Evolutionary conservation across 2,329 filamentous ascomycete species (phyloP).

Genomic region (Raffaelea albimanens): DNA sequence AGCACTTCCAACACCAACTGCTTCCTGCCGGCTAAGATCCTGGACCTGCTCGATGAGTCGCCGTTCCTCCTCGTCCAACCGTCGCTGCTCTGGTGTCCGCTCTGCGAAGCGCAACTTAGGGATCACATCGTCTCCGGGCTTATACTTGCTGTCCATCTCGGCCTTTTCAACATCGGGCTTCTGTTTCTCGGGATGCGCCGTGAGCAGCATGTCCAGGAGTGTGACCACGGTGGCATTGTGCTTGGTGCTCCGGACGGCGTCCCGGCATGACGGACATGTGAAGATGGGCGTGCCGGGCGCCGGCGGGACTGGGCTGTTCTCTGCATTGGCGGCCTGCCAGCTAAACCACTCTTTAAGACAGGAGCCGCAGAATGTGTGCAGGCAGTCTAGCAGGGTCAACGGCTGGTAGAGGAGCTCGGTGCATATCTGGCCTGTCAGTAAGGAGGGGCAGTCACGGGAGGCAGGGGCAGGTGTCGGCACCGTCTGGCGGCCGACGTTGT

Average conservation of each 20-base stretch:
- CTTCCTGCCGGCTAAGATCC: slow-evolving; percentile 63
- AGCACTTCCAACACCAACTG: slow-evolving; percentile 32
- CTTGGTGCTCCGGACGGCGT: slow-evolving; percentile 72
- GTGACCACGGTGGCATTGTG: slow-evolving; percentile 88
- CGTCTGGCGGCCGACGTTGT: too few relatives aligned
- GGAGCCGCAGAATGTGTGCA: slow-evolving; percentile 92
- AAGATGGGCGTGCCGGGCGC: slow-evolving; percentile 45
- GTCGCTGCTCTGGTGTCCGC: slow-evolving; percentile 41
- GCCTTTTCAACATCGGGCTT: slow-evolving; percentile 64
- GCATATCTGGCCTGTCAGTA: slow-evolving; percentile 61
- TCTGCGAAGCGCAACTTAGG: slow-evolving; percentile 46
- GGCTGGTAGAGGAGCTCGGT: slow-evolving; percentile 90
- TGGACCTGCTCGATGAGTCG: slow-evolving; percentile 63
- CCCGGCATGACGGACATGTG: slow-evolving; percentile 89
- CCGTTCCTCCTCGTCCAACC: slow-evolving; percentile 56
- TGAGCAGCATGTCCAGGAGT: slow-evolving; percentile 78
- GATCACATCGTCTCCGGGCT: slow-evolving; percentile 70
- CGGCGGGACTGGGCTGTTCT: slow-evolving; percentile 39
- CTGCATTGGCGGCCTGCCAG: slow-evolving; percentile 59
- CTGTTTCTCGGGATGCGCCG: slow-evolving; percentile 66
- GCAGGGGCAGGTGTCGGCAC: too few relatives aligned
- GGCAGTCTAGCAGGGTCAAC: slow-evolving; percentile 81
- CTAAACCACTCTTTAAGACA: slow-evolving; percentile 95
- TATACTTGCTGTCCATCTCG: slow-evolving; percentile 68
- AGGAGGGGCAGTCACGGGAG: neutral